Evolutionary conservation across 441 rosid species (phyloP).

Genomic region (Populus hybrid): DNA sequence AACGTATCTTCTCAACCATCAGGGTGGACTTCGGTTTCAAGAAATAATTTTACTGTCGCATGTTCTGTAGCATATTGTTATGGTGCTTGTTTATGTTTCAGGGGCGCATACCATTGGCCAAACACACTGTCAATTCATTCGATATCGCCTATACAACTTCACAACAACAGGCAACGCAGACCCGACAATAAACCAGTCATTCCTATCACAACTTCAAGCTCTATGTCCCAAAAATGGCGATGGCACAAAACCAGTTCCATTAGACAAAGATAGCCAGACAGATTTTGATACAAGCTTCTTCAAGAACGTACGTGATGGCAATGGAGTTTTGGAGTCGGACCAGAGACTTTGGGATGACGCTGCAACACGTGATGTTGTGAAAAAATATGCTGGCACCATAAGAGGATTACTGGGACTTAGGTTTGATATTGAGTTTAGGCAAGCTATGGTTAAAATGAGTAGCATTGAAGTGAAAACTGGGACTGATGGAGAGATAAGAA

Average conservation of each 20-base stretch:
- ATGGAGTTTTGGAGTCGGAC: conserved; percentile 65
- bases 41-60: background rate
- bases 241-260: conserved; percentile 43
- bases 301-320: conserved; percentile 57
- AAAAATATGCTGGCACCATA: conserved; percentile 47
- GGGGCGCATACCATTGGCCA: conserved; percentile 77
- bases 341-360: conserved; percentile 55
- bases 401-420: conserved; percentile 55
- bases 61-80: background rate
- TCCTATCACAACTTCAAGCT: conserved; percentile 43
- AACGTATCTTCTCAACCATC: too few species aligned
- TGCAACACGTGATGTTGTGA: conserved; percentile 39
- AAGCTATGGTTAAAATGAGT: conserved; percentile 78
- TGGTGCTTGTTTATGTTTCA: conserved; percentile 14
- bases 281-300: conserved; percentile 56
- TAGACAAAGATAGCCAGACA: conserved; percentile 49
- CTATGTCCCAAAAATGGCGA: conserved; percentile 64
- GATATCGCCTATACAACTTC: conserved; percentile 76
- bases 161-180: conserved; percentile 62
- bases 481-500: conserved; percentile 53
- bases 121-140: conserved; percentile 65
- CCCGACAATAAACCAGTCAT: conserved; percentile 54
- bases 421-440: conserved; percentile 51
- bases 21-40: too few species aligned
- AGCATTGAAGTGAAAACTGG: conserved; percentile 63